These are phyloP conservation scores for Vigna hirtella DNA, from an alignment of 306 rosid genomes.

Conservation along the genomic window DNA sequence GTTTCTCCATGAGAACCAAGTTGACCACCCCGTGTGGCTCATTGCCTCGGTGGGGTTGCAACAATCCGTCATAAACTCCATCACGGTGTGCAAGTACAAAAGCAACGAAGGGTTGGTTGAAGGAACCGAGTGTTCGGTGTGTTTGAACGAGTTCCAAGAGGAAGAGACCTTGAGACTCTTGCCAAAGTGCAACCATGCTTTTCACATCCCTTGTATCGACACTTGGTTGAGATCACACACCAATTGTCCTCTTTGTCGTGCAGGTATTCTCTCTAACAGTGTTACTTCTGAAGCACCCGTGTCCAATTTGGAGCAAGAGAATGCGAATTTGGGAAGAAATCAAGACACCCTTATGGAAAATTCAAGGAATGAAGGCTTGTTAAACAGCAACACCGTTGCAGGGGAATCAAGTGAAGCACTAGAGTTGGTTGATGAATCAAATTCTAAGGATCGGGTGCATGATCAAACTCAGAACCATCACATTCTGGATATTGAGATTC, in stretches of 20 bases:
- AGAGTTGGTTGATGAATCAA: constrained; percentile 35
- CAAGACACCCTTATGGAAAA: constrained; percentile 53
- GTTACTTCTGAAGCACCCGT: constrained; percentile 19
- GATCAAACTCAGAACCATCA: not conserved
- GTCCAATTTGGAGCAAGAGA: constrained; percentile 45
- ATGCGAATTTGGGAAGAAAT: constrained; percentile 28
- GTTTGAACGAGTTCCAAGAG: constrained; percentile 71
- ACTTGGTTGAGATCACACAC: constrained; percentile 78
- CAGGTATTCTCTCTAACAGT: constrained; percentile 49
- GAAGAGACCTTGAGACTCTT: constrained; percentile 61
- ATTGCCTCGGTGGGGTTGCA: constrained; percentile 71
- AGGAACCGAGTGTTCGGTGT: constrained; percentile 76
- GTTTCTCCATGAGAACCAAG: constrained; percentile 56
- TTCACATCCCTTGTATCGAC: constrained; percentile 72
- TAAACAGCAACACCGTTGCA: constrained; percentile 24
- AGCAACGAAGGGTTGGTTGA: constrained; percentile 68
- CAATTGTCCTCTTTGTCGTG: constrained; percentile 79
- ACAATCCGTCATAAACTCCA: constrained; percentile 72
- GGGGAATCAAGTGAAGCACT: constrained; percentile 50
- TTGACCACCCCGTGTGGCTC: constrained; percentile 76
- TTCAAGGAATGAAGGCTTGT: constrained; percentile 36
- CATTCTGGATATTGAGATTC: not conserved
- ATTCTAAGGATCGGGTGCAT: constrained; percentile 36
- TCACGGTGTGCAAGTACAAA: constrained; percentile 58
- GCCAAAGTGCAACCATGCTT: constrained; percentile 81